phyloP scores from a whole-genome alignment of 805 yeast species.

The Scheffersomyces spartinae region DNA sequence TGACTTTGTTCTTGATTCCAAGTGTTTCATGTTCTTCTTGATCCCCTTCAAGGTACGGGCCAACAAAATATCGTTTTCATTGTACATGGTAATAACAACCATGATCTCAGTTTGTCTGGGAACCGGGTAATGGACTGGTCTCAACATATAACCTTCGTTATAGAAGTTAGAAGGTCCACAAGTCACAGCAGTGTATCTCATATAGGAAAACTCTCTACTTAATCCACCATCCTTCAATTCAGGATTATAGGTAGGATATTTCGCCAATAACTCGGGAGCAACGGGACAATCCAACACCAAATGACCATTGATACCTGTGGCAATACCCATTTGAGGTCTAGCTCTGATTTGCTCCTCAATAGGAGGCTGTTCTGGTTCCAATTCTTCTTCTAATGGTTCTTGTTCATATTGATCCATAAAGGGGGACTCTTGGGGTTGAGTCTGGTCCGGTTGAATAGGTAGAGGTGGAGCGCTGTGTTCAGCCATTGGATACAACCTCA shows the following conservation, averaged over 20 bases:
- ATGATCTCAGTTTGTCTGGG: constrained; percentile 49
- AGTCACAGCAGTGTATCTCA: constrained; percentile 56
- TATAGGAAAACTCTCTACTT: constrained; percentile 44
- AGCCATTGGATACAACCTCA: no score
- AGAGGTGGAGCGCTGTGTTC: no score
- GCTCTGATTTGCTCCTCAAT: constrained; percentile 14
- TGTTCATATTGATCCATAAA: no score
- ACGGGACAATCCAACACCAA: constrained; percentile 84
- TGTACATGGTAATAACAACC: constrained; percentile 55
- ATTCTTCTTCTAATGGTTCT: constrained; percentile 8
- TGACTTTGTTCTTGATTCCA: constrained; percentile 34
- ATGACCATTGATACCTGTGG: constrained; percentile 53
- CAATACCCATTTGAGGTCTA: constrained; percentile 22
- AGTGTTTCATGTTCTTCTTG: constrained; percentile 51
- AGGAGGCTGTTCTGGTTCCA: constrained; percentile 22
- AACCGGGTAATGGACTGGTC: constrained; percentile 42
- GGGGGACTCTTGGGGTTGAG: no score
- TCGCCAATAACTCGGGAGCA: constrained; percentile 50
- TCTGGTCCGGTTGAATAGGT: no score
- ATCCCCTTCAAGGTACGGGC: constrained; percentile 55
- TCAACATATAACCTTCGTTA: constrained; percentile 41
- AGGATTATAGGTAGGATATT: constrained; percentile 31
- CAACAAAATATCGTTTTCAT: constrained; percentile 51
- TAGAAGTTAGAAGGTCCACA: constrained; percentile 59
- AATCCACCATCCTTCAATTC: constrained; percentile 26